Percentiles rank a stretch among this genome's conserved stretches.
These are phyloP conservation scores for Ophiostoma pallidulum DNA, from an alignment of 2,329 filamentous ascomycete species.

Conservation along the genomic window DNA sequence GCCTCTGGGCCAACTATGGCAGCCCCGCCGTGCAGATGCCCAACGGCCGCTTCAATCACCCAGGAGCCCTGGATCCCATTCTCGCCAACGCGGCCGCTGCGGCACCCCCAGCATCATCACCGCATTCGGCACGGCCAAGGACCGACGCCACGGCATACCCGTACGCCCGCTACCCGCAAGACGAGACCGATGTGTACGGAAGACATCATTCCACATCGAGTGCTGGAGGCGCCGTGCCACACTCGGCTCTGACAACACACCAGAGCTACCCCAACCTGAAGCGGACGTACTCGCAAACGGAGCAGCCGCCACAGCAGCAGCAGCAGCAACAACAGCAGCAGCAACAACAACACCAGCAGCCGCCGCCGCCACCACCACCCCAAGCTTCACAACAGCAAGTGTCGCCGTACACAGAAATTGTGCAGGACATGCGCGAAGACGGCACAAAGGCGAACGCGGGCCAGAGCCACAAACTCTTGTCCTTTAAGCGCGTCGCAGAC, in stretches of 20 bases:
- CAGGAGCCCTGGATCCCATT: constrained; percentile 36
- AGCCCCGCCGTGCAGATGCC: constrained; percentile 43
- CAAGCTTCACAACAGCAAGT: constrained; percentile 2
- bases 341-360: too few species aligned
- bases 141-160: constrained; percentile 40
- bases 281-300: constrained; percentile 46
- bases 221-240: constrained; percentile 13
- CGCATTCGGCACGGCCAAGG: constrained; percentile 41
- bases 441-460: constrained; percentile 47
- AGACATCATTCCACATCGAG: constrained; percentile 27
- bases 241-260: constrained; percentile 37
- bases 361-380: constrained; percentile 1
- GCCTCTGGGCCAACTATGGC: constrained; percentile 50
- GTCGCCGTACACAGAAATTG: constrained; percentile 49
- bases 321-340: constrained; percentile 7
- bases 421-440: constrained; percentile 51
- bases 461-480: constrained; percentile 52
- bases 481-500: constrained; percentile 48
- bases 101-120: constrained; percentile 28
- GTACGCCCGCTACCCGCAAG: constrained; percentile 46
- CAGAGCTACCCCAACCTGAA: constrained; percentile 48
- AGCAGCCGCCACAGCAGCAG: constrained; percentile 21
- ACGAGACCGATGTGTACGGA: constrained; percentile 46
- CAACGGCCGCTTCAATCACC: constrained; percentile 37
- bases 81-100: constrained; percentile 27